Conservation (phyloP, 345 rosid species). For the Brassica rapa region DNA sequence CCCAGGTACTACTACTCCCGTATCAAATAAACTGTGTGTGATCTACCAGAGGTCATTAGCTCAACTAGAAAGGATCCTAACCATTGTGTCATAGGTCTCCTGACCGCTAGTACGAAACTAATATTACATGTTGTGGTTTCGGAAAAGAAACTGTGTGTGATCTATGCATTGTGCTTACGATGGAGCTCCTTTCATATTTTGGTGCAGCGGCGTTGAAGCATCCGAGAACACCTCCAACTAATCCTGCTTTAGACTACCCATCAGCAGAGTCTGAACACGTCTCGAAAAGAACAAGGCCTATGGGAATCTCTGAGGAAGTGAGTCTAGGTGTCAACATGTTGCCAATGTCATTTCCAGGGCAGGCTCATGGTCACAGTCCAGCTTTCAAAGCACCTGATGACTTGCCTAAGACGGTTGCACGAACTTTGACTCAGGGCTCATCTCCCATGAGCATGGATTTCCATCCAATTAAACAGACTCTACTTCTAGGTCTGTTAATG, state of each 20-base stretch:
- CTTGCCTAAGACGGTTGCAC: conserved; percentile 72
- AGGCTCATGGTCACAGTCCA: conserved; percentile 59
- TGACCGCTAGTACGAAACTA: no score
- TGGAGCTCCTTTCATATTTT: conserved; percentile 7
- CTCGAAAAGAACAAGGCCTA: conserved; percentile 83
- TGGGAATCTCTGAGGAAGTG: conserved; percentile 93
- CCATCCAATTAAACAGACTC: conserved; percentile 82
- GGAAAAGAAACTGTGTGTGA: background rate
- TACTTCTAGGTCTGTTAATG: conserved; percentile 74
- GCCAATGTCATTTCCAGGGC: conserved; percentile 83
- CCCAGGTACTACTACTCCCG: conserved; percentile 55
- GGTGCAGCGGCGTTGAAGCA: conserved; percentile 82
- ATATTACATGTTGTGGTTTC: no score
- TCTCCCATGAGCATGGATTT: conserved; percentile 99
- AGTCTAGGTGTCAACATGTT: conserved; percentile 77
- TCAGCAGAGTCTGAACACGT: conserved; percentile 90
- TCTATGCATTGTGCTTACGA: conserved; percentile 16
- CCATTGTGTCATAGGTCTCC: no score
- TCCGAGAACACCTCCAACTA: conserved; percentile 84
- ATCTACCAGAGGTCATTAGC: no score
- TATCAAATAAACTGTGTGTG: background rate
- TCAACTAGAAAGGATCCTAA: background rate
- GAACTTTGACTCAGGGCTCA: conserved; percentile 85
- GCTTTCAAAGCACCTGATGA: conserved; percentile 78
- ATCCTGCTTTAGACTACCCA: conserved; percentile 78